These are phyloP conservation scores for Boletus pseudopeckii DNA, from an alignment of 768 basidiomycete species.

Conservation along the genomic window DNA sequence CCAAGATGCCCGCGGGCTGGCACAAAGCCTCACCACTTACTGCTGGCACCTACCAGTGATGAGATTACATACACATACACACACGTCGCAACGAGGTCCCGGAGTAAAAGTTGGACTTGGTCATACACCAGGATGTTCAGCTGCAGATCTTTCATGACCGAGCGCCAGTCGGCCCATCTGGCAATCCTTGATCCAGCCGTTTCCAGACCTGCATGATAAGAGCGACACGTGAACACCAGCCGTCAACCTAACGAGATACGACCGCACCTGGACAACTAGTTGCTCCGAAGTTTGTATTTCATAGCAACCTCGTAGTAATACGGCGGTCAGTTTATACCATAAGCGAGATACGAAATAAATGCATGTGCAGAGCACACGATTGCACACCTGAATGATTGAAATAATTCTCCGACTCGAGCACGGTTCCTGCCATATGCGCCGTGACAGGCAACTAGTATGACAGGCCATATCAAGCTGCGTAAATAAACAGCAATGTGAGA, in stretches of 20 bases:
- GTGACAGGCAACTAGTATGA: slow-evolving; percentile 32
- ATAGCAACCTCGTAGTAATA: slow-evolving; percentile 31
- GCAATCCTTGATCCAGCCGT: slow-evolving; percentile 33
- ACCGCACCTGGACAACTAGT: slow-evolving; percentile 32
- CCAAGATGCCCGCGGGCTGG: slow-evolving; percentile 13
- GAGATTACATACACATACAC: slow-evolving; percentile 26
- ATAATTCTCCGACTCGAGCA: slow-evolving; percentile 24
- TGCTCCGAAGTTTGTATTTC: slow-evolving; percentile 38
- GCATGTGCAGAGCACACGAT: slow-evolving; percentile 6
- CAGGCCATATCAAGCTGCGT: slow-evolving; percentile 31
- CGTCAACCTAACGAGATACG: slow-evolving; percentile 17
- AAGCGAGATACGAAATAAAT: slow-evolving; percentile 2
- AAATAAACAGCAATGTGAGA: slow-evolving; percentile 9
- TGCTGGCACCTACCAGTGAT: slow-evolving; percentile 21
- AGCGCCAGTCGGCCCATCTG: slow-evolving; percentile 29
- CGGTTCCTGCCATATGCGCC: slow-evolving; percentile 19
- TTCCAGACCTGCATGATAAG: slow-evolving; percentile 31
- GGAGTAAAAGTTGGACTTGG: slow-evolving; percentile 9
- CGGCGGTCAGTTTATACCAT: slow-evolving; percentile 10
- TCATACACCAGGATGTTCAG: slow-evolving; percentile 26
- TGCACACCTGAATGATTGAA: slow-evolving; percentile 32
- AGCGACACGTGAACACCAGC: slow-evolving; percentile 21
- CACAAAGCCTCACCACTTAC: slow-evolving; percentile 19
- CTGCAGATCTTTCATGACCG: slow-evolving; percentile 36
- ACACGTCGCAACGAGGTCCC: slow-evolving; percentile 20